A percentile compares a stretch with the other conserved stretches of the same genome.
phyloP scores from a whole-genome alignment of 257 asterid genomes.

The Plantago ovata region DNA sequence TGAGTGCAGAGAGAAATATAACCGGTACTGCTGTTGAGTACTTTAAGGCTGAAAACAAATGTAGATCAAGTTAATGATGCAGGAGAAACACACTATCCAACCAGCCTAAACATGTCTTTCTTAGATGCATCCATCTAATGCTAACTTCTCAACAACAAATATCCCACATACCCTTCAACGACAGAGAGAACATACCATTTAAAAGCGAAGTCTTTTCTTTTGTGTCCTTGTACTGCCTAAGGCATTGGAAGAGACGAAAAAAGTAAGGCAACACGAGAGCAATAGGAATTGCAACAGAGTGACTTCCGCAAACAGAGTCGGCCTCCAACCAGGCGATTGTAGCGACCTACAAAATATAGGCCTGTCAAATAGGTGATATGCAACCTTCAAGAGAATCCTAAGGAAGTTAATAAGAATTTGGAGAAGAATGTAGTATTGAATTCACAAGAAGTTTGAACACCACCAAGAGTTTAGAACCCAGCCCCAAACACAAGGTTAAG shows the following conservation, averaged over 20 bases:
- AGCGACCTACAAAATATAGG: conserved; percentile 70
- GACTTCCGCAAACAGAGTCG: conserved; percentile 98
- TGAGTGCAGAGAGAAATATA: conserved; percentile 87
- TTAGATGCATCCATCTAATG: no score
- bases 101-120: neutral
- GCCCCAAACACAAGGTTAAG: conserved; percentile 14
- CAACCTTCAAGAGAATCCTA: conserved; percentile 25
- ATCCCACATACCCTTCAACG: neutral
- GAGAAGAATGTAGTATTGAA: conserved; percentile 1
- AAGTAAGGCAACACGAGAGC: conserved; percentile 92
- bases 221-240: conserved; percentile 90
- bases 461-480: conserved; percentile 1
- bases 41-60: conserved; percentile 75
- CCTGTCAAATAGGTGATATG: conserved; percentile 25
- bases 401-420: conserved; percentile 9
- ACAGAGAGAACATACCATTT: conserved; percentile 53
- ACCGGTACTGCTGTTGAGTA: conserved; percentile 96
- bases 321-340: conserved; percentile 99
- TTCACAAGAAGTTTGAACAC: conserved; percentile 21
- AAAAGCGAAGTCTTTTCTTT: conserved; percentile 75
- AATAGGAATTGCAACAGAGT: conserved; percentile 83
- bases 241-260: conserved; percentile 95
- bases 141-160: neutral
- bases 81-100: neutral
- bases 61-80: conserved; percentile 26